A percentile compares a stretch with the other conserved stretches of the same genome.
Conservation (phyloP, 2,329 filamentous ascomycete species). For the Eurotiales sp. region DNA sequence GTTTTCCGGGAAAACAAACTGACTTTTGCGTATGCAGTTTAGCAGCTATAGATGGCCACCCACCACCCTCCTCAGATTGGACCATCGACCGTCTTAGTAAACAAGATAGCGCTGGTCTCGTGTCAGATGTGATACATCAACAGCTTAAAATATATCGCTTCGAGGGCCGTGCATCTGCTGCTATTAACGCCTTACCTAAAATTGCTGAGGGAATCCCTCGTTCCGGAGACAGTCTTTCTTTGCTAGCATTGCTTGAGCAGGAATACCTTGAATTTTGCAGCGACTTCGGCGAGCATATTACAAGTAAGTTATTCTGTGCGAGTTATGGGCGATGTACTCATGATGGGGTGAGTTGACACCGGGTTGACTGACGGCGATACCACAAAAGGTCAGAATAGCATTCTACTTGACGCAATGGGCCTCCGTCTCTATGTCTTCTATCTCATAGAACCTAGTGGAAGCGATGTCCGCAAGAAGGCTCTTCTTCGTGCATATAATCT, state of each 20-base stretch:
- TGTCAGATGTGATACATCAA: constrained; percentile 7
- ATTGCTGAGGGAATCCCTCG: not conserved
- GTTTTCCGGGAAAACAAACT: not conserved
- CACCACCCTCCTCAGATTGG: constrained; percentile 2
- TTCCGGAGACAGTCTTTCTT: constrained; percentile 2
- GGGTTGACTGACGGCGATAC: no score
- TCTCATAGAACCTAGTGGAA: constrained; percentile 7
- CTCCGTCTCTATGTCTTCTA: constrained; percentile 11
- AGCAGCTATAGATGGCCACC: constrained; percentile 3
- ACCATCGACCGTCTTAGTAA: constrained; percentile 10
- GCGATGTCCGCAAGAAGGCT: constrained; percentile 3
- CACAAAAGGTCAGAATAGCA: constrained; percentile 1
- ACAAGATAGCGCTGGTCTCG: not conserved
- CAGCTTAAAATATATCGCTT: constrained; percentile 15
- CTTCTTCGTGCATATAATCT: constrained; percentile 9
- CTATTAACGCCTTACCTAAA: constrained; percentile 7
- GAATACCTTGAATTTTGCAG: constrained; percentile 6
- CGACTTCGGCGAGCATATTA: not conserved
- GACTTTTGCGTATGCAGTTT: not conserved
- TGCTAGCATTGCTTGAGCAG: constrained; percentile 10
- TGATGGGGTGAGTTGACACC: no score
- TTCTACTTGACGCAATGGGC: constrained; percentile 9
- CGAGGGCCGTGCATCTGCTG: constrained; percentile 10
- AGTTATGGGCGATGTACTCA: no score
- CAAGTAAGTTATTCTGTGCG: not conserved